Conservation (phyloP, 2,329 filamentous ascomycete genomes). For the Alternaria gansuensis region DNA sequence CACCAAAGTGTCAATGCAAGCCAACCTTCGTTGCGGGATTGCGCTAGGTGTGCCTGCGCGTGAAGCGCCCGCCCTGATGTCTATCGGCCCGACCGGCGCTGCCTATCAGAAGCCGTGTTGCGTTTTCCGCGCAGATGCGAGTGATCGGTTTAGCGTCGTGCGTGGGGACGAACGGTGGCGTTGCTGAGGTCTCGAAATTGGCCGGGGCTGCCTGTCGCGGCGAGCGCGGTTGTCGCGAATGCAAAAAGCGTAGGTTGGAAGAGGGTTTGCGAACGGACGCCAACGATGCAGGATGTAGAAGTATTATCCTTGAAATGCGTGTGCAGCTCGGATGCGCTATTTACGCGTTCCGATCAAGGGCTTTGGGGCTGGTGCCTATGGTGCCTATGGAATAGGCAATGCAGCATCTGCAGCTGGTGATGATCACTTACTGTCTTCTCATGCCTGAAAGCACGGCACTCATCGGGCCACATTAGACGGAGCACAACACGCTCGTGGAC, state of each 20-base stretch:
- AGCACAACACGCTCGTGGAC: neutral
- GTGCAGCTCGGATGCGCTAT: constrained; percentile 8
- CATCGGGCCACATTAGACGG: constrained; percentile 9
- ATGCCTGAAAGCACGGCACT: constrained; percentile 1
- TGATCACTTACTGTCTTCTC: constrained; percentile 5
- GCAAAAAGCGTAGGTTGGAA: constrained; percentile 3
- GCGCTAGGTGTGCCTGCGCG: constrained; percentile 23
- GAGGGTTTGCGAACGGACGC: neutral
- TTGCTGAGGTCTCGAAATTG: constrained; percentile 8
- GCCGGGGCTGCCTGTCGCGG: constrained; percentile 29
- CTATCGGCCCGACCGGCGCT: constrained; percentile 32
- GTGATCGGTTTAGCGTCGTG: constrained; percentile 32
- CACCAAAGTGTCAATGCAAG: constrained; percentile 33
- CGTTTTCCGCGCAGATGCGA: constrained; percentile 33
- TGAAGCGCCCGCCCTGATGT: constrained; percentile 31
- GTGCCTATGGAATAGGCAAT: neutral
- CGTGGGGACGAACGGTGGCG: constrained; percentile 33
- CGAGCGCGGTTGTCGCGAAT: constrained; percentile 28
- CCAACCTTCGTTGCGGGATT: constrained; percentile 22
- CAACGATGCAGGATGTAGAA: neutral
- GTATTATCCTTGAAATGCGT: neutral
- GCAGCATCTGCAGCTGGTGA: constrained; percentile 9
- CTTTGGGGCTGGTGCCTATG: constrained; percentile 1
- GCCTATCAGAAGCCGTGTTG: constrained; percentile 34
- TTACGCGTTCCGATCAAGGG: constrained; percentile 3